Conservation (phyloP, 345 rosid genomes). For the Eucalyptus paniculata region DNA sequence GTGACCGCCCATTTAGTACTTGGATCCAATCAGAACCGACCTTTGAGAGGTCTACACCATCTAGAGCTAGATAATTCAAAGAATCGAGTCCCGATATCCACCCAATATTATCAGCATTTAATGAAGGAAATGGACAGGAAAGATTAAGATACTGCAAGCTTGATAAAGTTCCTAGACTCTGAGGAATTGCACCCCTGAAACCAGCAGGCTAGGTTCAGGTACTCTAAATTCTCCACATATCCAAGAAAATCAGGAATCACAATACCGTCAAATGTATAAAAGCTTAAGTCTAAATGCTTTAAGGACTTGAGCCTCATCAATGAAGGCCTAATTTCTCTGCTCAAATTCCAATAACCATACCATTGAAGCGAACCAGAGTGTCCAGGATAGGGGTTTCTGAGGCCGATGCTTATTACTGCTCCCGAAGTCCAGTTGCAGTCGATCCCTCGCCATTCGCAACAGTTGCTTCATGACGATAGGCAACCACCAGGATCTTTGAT, state of each 20-base stretch:
- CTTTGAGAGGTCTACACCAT: constrained; percentile 6
- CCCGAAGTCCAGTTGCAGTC: constrained; percentile 10
- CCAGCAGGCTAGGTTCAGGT: constrained; percentile 31
- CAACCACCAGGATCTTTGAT: constrained; percentile 8
- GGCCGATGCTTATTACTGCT: constrained; percentile 12
- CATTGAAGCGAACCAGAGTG: neutral
- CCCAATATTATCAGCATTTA: constrained; percentile 10
- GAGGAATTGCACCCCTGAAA: constrained; percentile 17
- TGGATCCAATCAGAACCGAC: constrained; percentile 1
- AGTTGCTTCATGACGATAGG: constrained; percentile 14
- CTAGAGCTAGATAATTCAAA: constrained; percentile 9
- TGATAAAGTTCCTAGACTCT: constrained; percentile 17
- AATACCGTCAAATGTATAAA: constrained; percentile 6
- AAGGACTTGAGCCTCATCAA: constrained; percentile 15
- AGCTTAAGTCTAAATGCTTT: constrained; percentile 20
- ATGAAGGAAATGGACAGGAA: neutral
- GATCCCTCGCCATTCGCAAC: constrained; percentile 29
- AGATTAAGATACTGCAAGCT: constrained; percentile 22
- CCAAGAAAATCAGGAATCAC: constrained; percentile 27
- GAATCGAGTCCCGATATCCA: constrained; percentile 24
- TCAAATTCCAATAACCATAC: constrained; percentile 13
- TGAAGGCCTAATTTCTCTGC: constrained; percentile 30
- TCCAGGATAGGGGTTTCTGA: neutral
- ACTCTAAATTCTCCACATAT: constrained; percentile 8
- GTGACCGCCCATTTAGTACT: neutral